phyloP scores from a whole-genome alignment of 73 alveolate genomes.

The Diophrys appendiculata region DNA sequence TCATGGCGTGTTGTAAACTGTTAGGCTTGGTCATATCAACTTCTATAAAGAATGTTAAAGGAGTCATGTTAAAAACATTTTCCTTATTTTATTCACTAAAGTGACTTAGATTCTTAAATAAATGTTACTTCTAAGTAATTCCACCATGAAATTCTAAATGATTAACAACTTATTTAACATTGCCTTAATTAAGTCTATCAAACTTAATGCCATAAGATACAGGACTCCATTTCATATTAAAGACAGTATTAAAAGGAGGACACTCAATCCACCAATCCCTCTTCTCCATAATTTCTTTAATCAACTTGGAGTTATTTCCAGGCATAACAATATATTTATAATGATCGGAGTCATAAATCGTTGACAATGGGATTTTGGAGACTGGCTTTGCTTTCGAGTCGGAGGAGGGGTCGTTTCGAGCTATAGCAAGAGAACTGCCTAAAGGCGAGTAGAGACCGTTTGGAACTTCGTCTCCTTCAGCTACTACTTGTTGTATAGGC shows the following conservation, averaged over 20 bases:
- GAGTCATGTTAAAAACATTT: slow-evolving; percentile 80
- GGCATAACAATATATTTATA: slow-evolving; percentile 55
- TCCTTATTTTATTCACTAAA: slow-evolving; percentile 72
- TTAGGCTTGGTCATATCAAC: slow-evolving; percentile 35
- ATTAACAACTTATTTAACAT: slow-evolving; percentile 76
- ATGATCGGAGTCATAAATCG: slow-evolving; percentile 14
- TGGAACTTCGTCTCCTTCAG: too few relatives aligned
- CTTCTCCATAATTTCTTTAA: slow-evolving; percentile 54
- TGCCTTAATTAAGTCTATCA: slow-evolving; percentile 62
- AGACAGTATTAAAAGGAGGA: slow-evolving; percentile 26
- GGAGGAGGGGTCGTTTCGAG: slow-evolving; percentile 1
- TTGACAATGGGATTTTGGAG: slow-evolving; percentile 21
- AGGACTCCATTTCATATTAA: slow-evolving; percentile 88
- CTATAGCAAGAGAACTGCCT: too few relatives aligned
- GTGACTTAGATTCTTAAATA: slow-evolving; percentile 76
- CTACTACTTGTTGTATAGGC: too few relatives aligned
- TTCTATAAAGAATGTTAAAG: slow-evolving; percentile 74
- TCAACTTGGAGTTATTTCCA: slow-evolving; percentile 71
- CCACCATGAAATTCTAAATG: slow-evolving; percentile 95
- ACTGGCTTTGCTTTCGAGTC: neutral
- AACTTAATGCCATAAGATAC: slow-evolving; percentile 73
- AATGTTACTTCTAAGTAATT: slow-evolving; percentile 83
- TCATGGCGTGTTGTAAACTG: slow-evolving; percentile 4
- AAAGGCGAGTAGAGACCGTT: too few relatives aligned
- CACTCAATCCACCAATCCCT: slow-evolving; percentile 66